These are phyloP conservation scores for Kockovaella imperatae DNA, from an alignment of 768 basidiomycete genomes.

Conservation along the genomic window DNA sequence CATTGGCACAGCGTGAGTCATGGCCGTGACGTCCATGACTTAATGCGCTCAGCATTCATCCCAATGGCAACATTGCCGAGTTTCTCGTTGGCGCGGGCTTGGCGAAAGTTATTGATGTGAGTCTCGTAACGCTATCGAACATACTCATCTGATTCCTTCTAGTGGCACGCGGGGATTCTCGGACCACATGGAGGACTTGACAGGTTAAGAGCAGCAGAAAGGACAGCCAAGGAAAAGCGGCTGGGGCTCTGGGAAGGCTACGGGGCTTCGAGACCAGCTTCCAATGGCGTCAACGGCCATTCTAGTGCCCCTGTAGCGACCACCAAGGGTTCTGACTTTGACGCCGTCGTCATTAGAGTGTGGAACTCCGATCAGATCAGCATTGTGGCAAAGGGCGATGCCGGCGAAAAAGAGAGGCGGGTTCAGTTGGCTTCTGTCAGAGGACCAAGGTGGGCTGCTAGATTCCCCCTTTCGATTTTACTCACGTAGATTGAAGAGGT, in stretches of 20 bases:
- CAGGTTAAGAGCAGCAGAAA: conserved; percentile 75
- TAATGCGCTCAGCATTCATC: conserved; percentile 53
- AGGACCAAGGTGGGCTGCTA: conserved; percentile 60
- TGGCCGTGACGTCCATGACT: not conserved
- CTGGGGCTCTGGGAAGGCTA: conserved; percentile 43
- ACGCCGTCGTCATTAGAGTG: conserved; percentile 72
- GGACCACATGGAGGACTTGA: conserved; percentile 77
- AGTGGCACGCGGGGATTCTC: conserved; percentile 94
- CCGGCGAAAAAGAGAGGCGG: conserved; percentile 65
- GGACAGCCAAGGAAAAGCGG: conserved; percentile 52
- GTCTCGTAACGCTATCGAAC: not conserved
- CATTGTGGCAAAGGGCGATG: conserved; percentile 58
- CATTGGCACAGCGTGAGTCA: conserved; percentile 58
- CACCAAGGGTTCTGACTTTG: conserved; percentile 51
- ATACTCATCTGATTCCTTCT: not conserved
- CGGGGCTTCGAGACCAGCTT: conserved; percentile 32
- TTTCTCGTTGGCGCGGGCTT: conserved; percentile 74
- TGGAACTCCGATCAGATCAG: conserved; percentile 92
- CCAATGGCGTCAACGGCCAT: conserved; percentile 15
- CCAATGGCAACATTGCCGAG: conserved; percentile 89
- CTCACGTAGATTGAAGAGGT: conserved; percentile 50
- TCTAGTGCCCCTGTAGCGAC: conserved; percentile 9
- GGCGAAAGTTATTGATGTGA: conserved; percentile 72
- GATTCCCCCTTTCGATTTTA: not conserved
- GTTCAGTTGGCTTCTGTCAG: conserved; percentile 81